Evolutionary conservation across 2,329 filamentous ascomycete genomes (phyloP).

Genomic region (Claviceps citrina): DNA sequence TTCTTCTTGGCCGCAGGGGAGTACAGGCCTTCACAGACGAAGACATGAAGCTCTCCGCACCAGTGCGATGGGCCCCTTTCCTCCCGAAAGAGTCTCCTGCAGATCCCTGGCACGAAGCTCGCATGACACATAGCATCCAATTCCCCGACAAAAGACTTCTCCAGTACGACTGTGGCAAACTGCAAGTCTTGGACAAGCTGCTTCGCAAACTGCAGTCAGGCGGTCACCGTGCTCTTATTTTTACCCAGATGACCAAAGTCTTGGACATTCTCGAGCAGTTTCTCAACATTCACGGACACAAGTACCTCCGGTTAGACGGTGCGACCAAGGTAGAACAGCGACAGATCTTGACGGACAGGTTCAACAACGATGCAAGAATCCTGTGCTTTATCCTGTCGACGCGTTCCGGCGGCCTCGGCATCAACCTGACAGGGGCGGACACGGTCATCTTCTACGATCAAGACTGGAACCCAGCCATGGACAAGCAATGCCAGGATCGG

Average conservation of each 20-base stretch:
- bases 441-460: slow-evolving; percentile 98
- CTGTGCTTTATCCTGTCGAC: slow-evolving; percentile 92
- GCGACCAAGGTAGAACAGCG: slow-evolving; percentile 90
- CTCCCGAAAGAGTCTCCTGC: slow-evolving; percentile 38
- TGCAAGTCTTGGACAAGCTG: slow-evolving; percentile 76
- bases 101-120: slow-evolving; percentile 86
- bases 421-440: slow-evolving; percentile 92
- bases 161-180: slow-evolving; percentile 94
- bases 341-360: slow-evolving; percentile 87
- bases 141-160: slow-evolving; percentile 94
- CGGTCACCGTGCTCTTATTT: slow-evolving; percentile 88
- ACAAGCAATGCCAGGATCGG: slow-evolving; percentile 96
- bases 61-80: slow-evolving; percentile 39
- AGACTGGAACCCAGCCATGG: slow-evolving; percentile 99
- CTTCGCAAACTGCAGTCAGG: slow-evolving; percentile 76
- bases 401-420: slow-evolving; percentile 82
- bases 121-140: slow-evolving; percentile 84
- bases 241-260: slow-evolving; percentile 98
- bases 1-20: slow-evolving; percentile 48
- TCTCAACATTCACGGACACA: slow-evolving; percentile 92
- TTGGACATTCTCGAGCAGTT: slow-evolving; percentile 96
- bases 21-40: slow-evolving; percentile 40
- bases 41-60: slow-evolving; percentile 42
- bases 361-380: slow-evolving; percentile 88
- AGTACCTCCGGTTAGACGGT: slow-evolving; percentile 92